Evolutionary conservation across 2,329 filamentous ascomycete species (phyloP).

Genomic region (Penicillium sp.): DNA sequence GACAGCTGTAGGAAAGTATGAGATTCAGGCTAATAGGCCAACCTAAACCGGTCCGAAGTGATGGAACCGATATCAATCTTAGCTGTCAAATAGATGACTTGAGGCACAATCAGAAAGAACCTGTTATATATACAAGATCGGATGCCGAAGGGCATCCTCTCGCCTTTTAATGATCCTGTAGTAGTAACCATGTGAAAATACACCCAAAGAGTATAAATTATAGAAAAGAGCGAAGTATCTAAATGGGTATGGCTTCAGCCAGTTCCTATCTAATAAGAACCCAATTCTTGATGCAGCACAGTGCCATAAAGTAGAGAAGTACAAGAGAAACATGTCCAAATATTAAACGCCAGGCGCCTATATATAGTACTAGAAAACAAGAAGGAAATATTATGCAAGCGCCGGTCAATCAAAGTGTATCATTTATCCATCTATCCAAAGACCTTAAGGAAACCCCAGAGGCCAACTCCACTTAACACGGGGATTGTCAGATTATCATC

Average conservation of each 20-base stretch:
- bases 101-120: too few relatives aligned
- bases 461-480: constrained; percentile 78
- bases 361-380: not conserved
- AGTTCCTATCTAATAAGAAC: constrained; percentile 10
- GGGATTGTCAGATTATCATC: constrained; percentile 98
- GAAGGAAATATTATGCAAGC: constrained; percentile 4
- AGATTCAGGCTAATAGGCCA: too few relatives aligned
- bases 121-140: too few relatives aligned
- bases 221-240: constrained; percentile 3
- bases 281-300: constrained; percentile 14
- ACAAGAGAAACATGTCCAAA: constrained; percentile 3
- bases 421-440: constrained; percentile 56
- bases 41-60: too few relatives aligned
- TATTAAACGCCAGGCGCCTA: constrained; percentile 12
- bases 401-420: not conserved
- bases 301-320: constrained; percentile 10
- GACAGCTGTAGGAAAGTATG: too few relatives aligned
- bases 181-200: not conserved
- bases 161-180: not conserved
- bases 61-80: too few relatives aligned
- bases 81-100: too few relatives aligned
- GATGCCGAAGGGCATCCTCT: too few relatives aligned
- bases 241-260: not conserved
- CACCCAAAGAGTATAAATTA: not conserved
- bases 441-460: constrained; percentile 87